Base-by-base conservation (phyloP, 768 basidiomycete species). In the Boletales sp. region DNA sequence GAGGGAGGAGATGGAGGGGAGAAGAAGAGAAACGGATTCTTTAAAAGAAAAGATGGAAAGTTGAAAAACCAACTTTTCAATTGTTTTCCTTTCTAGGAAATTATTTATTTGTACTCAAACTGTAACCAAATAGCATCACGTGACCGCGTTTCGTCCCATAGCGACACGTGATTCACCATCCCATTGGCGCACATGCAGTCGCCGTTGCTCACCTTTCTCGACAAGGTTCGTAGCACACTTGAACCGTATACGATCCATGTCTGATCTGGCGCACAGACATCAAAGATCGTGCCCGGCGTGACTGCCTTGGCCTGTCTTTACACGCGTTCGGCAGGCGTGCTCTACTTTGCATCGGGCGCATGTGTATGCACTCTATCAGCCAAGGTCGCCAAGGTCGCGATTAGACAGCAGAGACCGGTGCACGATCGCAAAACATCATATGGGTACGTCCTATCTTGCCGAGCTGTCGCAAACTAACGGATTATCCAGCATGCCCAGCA, bases 401-500 rank as follows among this genome's bases (percentile, higher is more conserved):
- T 91, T 21, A 75, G 80, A 33, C 88, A 91, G 61, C 78, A 80
- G 19, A 78, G 89, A 35, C 89, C 86, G 5, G 53, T 64, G 32
- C 59, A 70, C 19, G 57, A 61, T 39, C 67, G 69, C 39, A 87
- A 84, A 62, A 70, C 71, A 45, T 72, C 81, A 4, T 91, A 86
- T 61, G 89, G 89, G 88, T 90, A 59, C 43, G 80, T 51, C 39
- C n/a, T 36, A 9, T 19, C 31, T 0, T n/a, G 32, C 11, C 30
- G 30, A 18, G 36, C n/a, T 34, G 34, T 35, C 25, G 21, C 30
- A 35, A 31, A 46, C 46, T 21, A 56, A 17, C 8, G 13, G 17
- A 21, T 36, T n/a, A 14, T 50, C 42, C 61, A 90, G 89, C 12
- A 90, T 91, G 89, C 89, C 89, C 6, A 87, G 85, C 54, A 90